Evolutionary conservation across 768 basidiomycete species (phyloP).

Genomic region (Hypholoma fasciculare): DNA sequence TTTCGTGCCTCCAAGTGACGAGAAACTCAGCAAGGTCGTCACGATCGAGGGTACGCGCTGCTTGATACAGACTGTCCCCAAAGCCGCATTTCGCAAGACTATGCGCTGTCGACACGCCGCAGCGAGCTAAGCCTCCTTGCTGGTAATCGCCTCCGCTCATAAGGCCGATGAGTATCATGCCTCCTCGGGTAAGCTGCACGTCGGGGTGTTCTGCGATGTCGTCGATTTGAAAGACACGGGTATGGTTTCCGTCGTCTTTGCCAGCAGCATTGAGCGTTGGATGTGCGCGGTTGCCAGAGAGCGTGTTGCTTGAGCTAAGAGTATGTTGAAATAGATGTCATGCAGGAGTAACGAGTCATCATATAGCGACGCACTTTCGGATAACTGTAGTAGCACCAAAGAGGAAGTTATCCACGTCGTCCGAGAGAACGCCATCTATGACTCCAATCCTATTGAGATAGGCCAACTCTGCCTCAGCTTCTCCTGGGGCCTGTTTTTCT

Average conservation of each 20-base stretch:
- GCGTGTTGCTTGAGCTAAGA: constrained; percentile 63
- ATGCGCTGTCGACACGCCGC: constrained; percentile 70
- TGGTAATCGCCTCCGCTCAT: constrained; percentile 93
- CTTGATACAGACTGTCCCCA: constrained; percentile 65
- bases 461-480: constrained; percentile 93
- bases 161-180: constrained; percentile 80
- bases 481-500: constrained; percentile 74
- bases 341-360: neutral
- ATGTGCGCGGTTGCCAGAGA: constrained; percentile 71
- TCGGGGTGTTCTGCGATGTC: constrained; percentile 42
- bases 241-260: constrained; percentile 73
- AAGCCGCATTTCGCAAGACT: constrained; percentile 83
- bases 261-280: constrained; percentile 65
- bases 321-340: constrained; percentile 1
- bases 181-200: constrained; percentile 58
- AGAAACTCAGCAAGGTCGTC: constrained; percentile 54
- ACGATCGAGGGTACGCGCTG: constrained; percentile 49
- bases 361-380: constrained; percentile 66
- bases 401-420: constrained; percentile 91
- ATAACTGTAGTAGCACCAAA: constrained; percentile 86
- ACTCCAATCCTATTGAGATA: constrained; percentile 79
- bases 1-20: constrained; percentile 57
- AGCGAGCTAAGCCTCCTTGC: constrained; percentile 64
- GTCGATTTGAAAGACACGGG: constrained; percentile 40
- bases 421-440: constrained; percentile 88